A percentile compares a stretch with the other conserved stretches of the same genome.
These are phyloP conservation scores for Melaleuca quinquenervia DNA, from an alignment of 345 rosid species.

Conservation along the genomic window DNA sequence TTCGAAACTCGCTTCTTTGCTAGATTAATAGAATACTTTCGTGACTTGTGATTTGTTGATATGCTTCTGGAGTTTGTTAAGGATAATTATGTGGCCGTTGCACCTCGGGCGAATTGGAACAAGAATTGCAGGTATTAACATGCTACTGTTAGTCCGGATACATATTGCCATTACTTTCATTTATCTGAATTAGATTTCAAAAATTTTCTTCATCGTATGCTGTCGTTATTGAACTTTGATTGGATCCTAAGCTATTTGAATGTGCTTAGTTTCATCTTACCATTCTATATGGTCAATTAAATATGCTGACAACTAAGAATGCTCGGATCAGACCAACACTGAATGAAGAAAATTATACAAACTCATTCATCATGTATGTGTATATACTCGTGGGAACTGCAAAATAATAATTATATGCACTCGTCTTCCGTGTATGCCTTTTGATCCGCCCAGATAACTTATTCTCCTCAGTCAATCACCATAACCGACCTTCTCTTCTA, in stretches of 20 bases:
- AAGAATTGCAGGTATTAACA: neutral
- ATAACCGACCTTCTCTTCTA: neutral
- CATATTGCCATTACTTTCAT: neutral
- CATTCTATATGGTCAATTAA: neutral
- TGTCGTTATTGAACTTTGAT: accelerated
- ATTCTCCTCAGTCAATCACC: accelerated
- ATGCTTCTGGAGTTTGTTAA: neutral
- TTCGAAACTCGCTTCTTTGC: neutral
- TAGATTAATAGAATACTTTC: neutral
- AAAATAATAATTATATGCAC: neutral
- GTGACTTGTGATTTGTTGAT: neutral
- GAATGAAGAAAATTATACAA: neutral
- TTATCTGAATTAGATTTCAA: neutral
- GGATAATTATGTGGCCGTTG: neutral
- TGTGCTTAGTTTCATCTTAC: neutral
- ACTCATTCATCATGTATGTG: neutral
- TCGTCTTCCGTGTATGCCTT: neutral
- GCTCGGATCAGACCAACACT: accelerated
- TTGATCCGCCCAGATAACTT: accelerated
- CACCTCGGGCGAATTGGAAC: neutral
- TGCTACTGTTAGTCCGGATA: accelerated
- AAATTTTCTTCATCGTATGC: neutral
- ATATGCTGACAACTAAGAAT: accelerated
- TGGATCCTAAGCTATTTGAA: neutral
- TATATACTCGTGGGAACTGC: accelerated